These are phyloP conservation scores for Wickerhamiella vanderwaltii DNA, from an alignment of 805 yeast genomes.

Conservation along the genomic window DNA sequence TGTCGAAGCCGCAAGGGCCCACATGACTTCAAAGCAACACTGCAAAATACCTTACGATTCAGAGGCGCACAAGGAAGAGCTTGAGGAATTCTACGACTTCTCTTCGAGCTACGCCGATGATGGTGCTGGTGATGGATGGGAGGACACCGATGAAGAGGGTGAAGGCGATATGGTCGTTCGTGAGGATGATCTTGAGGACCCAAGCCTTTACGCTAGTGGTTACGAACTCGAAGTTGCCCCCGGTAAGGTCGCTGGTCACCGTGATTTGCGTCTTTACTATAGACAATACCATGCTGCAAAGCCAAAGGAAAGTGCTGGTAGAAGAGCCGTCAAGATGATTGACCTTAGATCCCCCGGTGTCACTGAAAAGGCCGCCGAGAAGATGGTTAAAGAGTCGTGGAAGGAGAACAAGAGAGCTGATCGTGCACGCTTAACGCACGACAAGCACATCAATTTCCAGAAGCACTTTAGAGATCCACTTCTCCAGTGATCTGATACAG, in stretches of 20 bases:
- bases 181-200: slow-evolving; percentile 18
- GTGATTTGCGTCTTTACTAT: slow-evolving; percentile 58
- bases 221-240: slow-evolving; percentile 61
- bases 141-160: slow-evolving; percentile 28
- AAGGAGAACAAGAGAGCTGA: slow-evolving; percentile 39
- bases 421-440: slow-evolving; percentile 34
- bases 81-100: slow-evolving; percentile 78
- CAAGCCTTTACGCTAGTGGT: slow-evolving; percentile 46
- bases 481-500: slow-evolving; percentile 33
- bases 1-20: slow-evolving; percentile 79
- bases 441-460: slow-evolving; percentile 69
- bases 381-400: slow-evolving; percentile 50
- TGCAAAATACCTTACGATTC: slow-evolving; percentile 80
- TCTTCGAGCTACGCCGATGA: slow-evolving; percentile 41
- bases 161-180: slow-evolving; percentile 21
- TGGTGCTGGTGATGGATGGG: slow-evolving; percentile 29
- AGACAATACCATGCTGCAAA: slow-evolving; percentile 51
- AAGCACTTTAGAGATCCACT: slow-evolving; percentile 71
- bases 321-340: slow-evolving; percentile 47
- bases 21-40: slow-evolving; percentile 75
- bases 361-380: slow-evolving; percentile 23
- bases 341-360: slow-evolving; percentile 45
- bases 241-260: slow-evolving; percentile 71
- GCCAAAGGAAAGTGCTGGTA: slow-evolving; percentile 45
- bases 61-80: slow-evolving; percentile 60